These are phyloP conservation scores for Stentor coeruleus DNA, from an alignment of 73 alveolate species.

Conservation along the genomic window DNA sequence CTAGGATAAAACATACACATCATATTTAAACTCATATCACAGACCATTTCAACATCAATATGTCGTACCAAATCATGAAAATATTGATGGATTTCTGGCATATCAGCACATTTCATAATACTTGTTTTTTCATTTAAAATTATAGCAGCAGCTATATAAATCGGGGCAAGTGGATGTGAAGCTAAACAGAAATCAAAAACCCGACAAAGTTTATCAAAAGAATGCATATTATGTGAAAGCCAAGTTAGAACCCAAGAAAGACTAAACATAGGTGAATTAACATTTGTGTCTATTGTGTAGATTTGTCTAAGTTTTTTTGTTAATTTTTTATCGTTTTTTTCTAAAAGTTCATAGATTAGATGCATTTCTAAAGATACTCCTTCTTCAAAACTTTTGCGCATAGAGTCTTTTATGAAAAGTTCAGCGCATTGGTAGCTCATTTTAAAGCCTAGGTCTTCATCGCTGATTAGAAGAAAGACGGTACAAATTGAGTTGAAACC, in stretches of 20 bases:
- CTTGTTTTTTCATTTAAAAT: background rate
- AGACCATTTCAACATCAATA: background rate
- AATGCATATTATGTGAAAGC: background rate
- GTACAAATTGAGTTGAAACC: background rate
- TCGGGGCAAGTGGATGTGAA: constrained; percentile 1
- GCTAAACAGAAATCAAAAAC: background rate
- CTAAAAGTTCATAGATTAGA: background rate
- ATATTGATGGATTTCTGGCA: background rate
- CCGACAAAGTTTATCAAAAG: background rate
- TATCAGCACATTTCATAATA: background rate
- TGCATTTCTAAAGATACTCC: background rate
- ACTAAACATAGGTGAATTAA: background rate
- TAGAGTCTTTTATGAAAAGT: background rate
- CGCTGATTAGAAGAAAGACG: background rate
- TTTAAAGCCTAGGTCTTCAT: background rate
- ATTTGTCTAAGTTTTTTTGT: background rate
- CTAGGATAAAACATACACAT: background rate
- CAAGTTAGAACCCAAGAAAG: constrained; percentile 6
- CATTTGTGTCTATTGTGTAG: background rate
- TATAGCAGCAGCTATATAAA: background rate
- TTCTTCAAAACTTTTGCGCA: constrained; percentile 4
- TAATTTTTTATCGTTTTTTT: background rate
- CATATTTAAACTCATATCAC: background rate
- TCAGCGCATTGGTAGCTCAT: constrained; percentile 10
- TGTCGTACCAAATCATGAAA: background rate